A percentile compares a stretch with the other conserved stretches of the same genome.
phyloP scores from a whole-genome alignment of 805 yeast species.

The Myxozyma vanderwaltii region DNA sequence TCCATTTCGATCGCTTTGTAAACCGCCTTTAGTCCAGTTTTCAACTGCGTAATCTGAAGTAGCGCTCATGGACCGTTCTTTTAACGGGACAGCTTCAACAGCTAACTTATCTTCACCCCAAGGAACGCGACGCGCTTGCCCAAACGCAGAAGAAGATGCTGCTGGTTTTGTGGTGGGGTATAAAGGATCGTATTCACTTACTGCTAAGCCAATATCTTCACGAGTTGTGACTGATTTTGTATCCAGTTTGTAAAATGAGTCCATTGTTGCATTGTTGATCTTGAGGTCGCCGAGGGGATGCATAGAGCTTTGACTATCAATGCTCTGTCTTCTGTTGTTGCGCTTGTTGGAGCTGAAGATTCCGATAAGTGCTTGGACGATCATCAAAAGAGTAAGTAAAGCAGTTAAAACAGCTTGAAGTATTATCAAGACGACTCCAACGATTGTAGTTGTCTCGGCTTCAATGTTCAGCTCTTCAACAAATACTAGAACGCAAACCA shows the following conservation, averaged over 20 bases:
- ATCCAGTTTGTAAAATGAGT: background rate
- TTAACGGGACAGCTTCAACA: slow-evolving; percentile 11
- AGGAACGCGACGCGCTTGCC: slow-evolving; percentile 1
- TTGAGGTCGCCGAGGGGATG: slow-evolving; percentile 17
- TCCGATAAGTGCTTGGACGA: slow-evolving; percentile 26
- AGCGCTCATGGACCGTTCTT: background rate
- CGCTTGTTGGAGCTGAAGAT: slow-evolving; percentile 6
- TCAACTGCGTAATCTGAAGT: background rate
- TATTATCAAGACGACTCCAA: slow-evolving; percentile 41
- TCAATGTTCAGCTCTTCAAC: slow-evolving; percentile 39
- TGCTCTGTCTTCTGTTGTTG: background rate
- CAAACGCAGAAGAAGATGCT: background rate
- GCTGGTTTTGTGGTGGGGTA: background rate
- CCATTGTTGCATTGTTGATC: background rate
- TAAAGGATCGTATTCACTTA: slow-evolving; percentile 21
- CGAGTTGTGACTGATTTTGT: background rate
- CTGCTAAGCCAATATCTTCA: slow-evolving; percentile 21
- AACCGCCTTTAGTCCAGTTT: slow-evolving; percentile 6
- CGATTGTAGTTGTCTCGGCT: slow-evolving; percentile 38
- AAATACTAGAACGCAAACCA: slow-evolving; percentile 39
- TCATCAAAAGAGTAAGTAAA: slow-evolving; percentile 36
- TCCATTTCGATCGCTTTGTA: slow-evolving; percentile 18
- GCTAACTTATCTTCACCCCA: slow-evolving; percentile 12
- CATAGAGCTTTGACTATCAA: slow-evolving; percentile 8
- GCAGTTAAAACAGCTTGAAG: slow-evolving; percentile 40